These are phyloP conservation scores for Carallia pectinifolia DNA, from an alignment of 345 rosid species.

Conservation along the genomic window DNA sequence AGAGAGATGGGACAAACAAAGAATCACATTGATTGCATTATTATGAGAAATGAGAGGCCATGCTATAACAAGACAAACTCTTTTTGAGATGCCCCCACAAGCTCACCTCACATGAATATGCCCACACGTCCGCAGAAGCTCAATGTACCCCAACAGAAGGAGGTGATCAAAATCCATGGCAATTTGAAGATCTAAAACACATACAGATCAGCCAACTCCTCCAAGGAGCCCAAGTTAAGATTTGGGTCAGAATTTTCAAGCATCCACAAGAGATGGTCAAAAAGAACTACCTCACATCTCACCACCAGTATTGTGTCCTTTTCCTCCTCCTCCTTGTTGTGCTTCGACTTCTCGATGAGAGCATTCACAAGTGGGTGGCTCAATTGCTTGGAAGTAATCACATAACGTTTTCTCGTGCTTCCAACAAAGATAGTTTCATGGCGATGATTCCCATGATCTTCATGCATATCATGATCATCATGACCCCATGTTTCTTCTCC, in stretches of 20 bases:
- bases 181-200: slow-evolving; percentile 30
- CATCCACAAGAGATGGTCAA: slow-evolving; percentile 87
- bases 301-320: slow-evolving; percentile 24
- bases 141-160: neutral
- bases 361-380: slow-evolving; percentile 75
- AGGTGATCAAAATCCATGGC: neutral
- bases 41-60: no score
- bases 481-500: slow-evolving; percentile 37
- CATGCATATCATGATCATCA: slow-evolving; percentile 14
- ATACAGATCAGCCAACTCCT: slow-evolving; percentile 73
- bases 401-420: slow-evolving; percentile 70
- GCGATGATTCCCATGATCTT: neutral
- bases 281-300: slow-evolving; percentile 82
- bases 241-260: slow-evolving; percentile 73
- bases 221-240: slow-evolving; percentile 56
- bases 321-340: slow-evolving; percentile 28
- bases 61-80: no score
- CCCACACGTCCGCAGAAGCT: no score
- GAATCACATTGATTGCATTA: no score
- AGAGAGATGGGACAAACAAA: neutral
- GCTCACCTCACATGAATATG: neutral
- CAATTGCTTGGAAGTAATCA: slow-evolving; percentile 60
- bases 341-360: slow-evolving; percentile 45
- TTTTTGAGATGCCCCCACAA: no score
- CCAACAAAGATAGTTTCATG: slow-evolving; percentile 51